Evolutionary conservation across 2,329 filamentous ascomycete species (phyloP).

Genomic region (Diaporthe vaccinii): DNA sequence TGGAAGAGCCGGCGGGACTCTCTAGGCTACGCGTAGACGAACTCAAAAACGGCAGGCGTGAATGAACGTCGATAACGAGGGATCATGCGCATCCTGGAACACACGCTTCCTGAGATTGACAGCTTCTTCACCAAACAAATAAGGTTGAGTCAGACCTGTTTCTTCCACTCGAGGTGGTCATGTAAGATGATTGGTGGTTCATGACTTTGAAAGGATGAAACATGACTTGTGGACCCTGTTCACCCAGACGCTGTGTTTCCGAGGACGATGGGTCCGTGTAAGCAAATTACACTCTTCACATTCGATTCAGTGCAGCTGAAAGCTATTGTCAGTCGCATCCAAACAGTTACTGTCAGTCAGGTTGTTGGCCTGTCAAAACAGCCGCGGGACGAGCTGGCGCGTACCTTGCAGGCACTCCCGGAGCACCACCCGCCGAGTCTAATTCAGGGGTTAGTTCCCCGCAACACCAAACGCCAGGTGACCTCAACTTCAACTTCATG

Average conservation of each 20-base stretch:
- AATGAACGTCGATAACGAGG: conserved; percentile 9
- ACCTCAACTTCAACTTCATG: conserved; percentile 14
- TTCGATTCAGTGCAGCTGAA: not conserved
- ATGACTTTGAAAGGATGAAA: conserved; percentile 17
- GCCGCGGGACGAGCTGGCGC: not conserved
- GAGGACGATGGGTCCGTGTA: not conserved
- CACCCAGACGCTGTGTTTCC: not conserved
- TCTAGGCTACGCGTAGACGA: conserved; percentile 51
- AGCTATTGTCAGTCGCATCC: not conserved
- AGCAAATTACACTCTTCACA: not conserved
- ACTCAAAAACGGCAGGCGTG: conserved; percentile 44
- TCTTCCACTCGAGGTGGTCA: not conserved
- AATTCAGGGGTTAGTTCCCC: conserved; percentile 38
- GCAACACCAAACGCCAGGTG: conserved; percentile 35
- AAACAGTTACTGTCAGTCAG: not conserved
- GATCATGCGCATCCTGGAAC: not conserved
- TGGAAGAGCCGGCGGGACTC: conserved; percentile 60
- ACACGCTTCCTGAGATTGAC: conserved; percentile 8
- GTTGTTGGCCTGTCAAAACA: not conserved
- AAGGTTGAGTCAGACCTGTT: not conserved
- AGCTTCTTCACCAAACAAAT: not conserved
- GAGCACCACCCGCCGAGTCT: conserved; percentile 35
- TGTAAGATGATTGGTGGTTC: conserved; percentile 43
- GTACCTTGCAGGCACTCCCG: conserved; percentile 32
- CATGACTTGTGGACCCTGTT: not conserved